These are phyloP conservation scores for Rhodocollybia butyracea DNA, from an alignment of 768 basidiomycete genomes.

Conservation along the genomic window DNA sequence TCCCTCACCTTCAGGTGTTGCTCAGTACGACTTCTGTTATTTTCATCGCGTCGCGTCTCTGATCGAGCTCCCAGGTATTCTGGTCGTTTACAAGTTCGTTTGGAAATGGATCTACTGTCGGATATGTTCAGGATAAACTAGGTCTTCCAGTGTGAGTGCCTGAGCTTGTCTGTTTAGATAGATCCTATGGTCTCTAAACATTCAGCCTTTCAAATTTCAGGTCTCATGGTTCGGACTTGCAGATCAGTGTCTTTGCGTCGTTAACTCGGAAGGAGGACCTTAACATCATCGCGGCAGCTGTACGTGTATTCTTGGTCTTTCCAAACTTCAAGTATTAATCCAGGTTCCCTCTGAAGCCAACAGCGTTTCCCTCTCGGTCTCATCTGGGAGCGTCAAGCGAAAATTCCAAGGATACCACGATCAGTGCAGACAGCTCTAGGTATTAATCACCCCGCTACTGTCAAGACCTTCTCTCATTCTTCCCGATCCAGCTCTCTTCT, in stretches of 20 bases:
- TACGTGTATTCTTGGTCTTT: background rate
- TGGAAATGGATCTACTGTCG: constrained; percentile 25
- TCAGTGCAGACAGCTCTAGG: constrained; percentile 1
- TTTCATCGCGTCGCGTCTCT: background rate
- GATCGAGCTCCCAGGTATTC: constrained; percentile 16
- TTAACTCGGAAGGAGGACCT: constrained; percentile 21
- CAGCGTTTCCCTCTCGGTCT: constrained; percentile 32
- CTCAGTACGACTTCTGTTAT: background rate
- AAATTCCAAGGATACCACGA: background rate
- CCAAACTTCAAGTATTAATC: no score
- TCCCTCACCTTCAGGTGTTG: background rate
- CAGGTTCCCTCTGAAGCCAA: constrained; percentile 26
- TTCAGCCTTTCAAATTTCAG: constrained; percentile 30
- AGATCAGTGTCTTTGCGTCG: constrained; percentile 27
- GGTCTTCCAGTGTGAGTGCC: constrained; percentile 1
- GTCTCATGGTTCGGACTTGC: constrained; percentile 24
- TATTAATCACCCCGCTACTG: background rate
- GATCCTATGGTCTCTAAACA: background rate
- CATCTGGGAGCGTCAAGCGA: constrained; percentile 35
- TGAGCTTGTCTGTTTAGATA: no score
- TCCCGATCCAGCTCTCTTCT: constrained; percentile 31
- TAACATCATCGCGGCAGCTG: constrained; percentile 36
- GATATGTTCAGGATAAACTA: constrained; percentile 31
- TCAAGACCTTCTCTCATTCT: no score
- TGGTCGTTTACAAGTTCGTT: constrained; percentile 36